Conservation (phyloP, 2,329 filamentous ascomycete genomes). For the Colletotrichum musicola region DNA sequence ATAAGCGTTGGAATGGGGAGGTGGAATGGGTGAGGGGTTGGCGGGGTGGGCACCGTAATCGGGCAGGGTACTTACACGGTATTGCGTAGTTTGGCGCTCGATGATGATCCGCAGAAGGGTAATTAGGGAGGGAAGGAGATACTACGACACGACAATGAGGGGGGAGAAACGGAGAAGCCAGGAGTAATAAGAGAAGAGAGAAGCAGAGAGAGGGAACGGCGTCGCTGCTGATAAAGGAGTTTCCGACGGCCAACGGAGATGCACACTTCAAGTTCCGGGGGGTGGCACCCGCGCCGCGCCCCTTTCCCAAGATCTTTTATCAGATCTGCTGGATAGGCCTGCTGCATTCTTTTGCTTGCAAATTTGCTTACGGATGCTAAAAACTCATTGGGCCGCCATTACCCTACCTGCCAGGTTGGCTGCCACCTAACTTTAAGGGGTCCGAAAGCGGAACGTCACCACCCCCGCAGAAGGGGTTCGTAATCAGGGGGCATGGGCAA, state of each 20-base stretch:
- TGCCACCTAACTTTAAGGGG: slow-evolving; percentile 8
- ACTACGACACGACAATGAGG: too few species aligned
- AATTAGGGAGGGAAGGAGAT: background rate
- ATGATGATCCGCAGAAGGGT: slow-evolving; percentile 4
- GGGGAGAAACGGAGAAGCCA: too few species aligned
- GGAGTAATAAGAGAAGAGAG: background rate
- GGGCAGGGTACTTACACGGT: slow-evolving; percentile 19
- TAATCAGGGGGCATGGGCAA: background rate
- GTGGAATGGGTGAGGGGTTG: slow-evolving; percentile 35
- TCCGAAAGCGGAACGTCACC: slow-evolving; percentile 34
- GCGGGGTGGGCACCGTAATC: slow-evolving; percentile 37
- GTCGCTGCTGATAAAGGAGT: background rate
- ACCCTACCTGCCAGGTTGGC: background rate
- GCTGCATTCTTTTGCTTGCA: background rate
- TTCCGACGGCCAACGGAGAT: slow-evolving; percentile 11
- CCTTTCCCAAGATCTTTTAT: slow-evolving; percentile 4
- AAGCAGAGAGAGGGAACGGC: background rate
- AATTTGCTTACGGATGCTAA: slow-evolving; percentile 24
- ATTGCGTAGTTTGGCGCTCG: slow-evolving; percentile 22
- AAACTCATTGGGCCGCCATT: slow-evolving; percentile 4
- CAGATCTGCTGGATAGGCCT: slow-evolving; percentile 8
- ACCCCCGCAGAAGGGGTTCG: background rate
- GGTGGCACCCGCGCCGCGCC: background rate
- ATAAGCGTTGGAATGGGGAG: slow-evolving; percentile 24
- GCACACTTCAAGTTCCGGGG: slow-evolving; percentile 6